Evolutionary conservation across 2,329 filamentous ascomycete genomes (phyloP).

Genomic region (Diaporthe aspalathi): DNA sequence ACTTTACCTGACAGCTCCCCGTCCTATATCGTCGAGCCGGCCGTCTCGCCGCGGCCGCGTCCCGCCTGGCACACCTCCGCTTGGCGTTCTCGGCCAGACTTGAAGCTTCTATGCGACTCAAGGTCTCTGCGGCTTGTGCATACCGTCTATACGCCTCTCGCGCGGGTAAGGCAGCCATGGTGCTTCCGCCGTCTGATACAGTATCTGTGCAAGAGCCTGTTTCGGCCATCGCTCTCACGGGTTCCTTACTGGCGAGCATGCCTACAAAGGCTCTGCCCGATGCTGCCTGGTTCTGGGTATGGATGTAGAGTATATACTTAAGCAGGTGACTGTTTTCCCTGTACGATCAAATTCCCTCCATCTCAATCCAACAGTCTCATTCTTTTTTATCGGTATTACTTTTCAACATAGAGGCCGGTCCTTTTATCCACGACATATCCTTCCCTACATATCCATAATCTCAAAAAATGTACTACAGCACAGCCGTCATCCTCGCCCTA

Average conservation of each 20-base stretch:
- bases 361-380: conserved; percentile 22
- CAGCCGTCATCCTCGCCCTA: conserved; percentile 10
- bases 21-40: conserved; percentile 19
- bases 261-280: not conserved
- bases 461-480: conserved; percentile 4
- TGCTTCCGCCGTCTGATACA: not conserved
- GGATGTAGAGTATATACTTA: conserved; percentile 10
- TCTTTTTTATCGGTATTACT: conserved; percentile 12
- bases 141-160: not conserved
- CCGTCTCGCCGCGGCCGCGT: conserved; percentile 17
- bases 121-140: conserved; percentile 2
- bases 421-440: not conserved
- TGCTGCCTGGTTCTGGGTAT: not conserved
- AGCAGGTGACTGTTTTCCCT: not conserved
- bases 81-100: not conserved
- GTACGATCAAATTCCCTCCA: not conserved
- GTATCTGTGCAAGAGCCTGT: conserved; percentile 8
- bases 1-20: conserved; percentile 18
- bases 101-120: conserved; percentile 1
- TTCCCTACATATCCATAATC: not conserved
- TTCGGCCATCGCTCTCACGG: conserved; percentile 19
- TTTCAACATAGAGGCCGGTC: conserved; percentile 12
- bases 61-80: not conserved
- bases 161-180: not conserved
- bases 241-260: not conserved